A percentile compares a stretch with the other conserved stretches of the same genome.
These are phyloP conservation scores for Tephrocybe sp. DNA, from an alignment of 768 basidiomycete genomes.

Conservation along the genomic window DNA sequence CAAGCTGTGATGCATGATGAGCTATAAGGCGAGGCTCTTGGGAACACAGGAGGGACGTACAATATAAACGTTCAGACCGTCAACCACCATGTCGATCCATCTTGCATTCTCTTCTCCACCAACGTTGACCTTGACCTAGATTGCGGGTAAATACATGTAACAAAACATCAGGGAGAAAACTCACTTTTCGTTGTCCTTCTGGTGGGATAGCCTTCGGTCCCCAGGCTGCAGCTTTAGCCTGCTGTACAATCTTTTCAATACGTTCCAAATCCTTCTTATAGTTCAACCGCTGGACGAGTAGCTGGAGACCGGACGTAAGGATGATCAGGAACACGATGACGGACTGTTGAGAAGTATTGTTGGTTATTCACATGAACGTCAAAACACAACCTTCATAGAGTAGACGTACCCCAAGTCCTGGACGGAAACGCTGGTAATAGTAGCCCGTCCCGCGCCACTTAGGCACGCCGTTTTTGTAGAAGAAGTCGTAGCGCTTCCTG, in stretches of 20 bases:
- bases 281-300: conserved; percentile 76
- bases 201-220: conserved; percentile 70
- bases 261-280: conserved; percentile 71
- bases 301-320: conserved; percentile 81
- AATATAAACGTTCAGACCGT: conserved; percentile 72
- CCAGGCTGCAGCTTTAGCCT: conserved; percentile 80
- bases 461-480: conserved; percentile 97
- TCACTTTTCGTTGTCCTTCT: conserved; percentile 69
- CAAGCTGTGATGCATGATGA: conserved; percentile 54
- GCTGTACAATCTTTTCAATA: conserved; percentile 57
- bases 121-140: conserved; percentile 71
- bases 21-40: too few species aligned
- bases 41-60: conserved; percentile 52
- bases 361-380: conserved; percentile 8
- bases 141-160: not conserved
- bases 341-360: conserved; percentile 41
- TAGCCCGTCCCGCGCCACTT: conserved; percentile 96
- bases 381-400: not conserved
- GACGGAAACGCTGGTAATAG: conserved; percentile 94
- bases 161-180: conserved; percentile 9
- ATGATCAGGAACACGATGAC: conserved; percentile 77
- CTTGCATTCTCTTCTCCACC: conserved; percentile 61
- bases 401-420: conserved; percentile 73
- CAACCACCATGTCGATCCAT: conserved; percentile 80
- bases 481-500: conserved; percentile 87